Evolutionary conservation across 768 basidiomycete species (phyloP).

Genomic region (Calocybe gangraenosa): DNA sequence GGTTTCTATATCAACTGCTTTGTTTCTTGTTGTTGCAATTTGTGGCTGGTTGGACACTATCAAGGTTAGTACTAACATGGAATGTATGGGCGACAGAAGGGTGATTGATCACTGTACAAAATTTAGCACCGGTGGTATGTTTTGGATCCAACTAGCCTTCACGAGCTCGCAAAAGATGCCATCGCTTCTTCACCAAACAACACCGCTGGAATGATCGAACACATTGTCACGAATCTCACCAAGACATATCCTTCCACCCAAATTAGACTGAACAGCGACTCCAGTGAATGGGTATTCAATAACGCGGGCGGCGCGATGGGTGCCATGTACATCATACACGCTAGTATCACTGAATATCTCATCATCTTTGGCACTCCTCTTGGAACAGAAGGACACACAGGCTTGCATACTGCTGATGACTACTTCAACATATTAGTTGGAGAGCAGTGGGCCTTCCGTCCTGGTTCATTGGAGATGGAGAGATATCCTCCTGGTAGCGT

Average conservation of each 20-base stretch:
- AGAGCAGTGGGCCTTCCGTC: constrained; percentile 89
- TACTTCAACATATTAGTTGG: constrained; percentile 95
- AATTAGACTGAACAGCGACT: constrained; percentile 53
- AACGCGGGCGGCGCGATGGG: constrained; percentile 99
- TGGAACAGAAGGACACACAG: constrained; percentile 95
- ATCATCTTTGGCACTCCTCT: constrained; percentile 95
- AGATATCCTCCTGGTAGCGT: constrained; percentile 80
- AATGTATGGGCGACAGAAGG: neutral
- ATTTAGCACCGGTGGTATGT: constrained; percentile 66
- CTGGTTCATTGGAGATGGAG: constrained; percentile 84
- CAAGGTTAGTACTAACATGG: neutral
- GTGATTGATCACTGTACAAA: neutral
- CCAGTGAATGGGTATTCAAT: constrained; percentile 90
- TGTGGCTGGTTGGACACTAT: constrained; percentile 53
- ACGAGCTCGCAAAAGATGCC: constrained; percentile 71
- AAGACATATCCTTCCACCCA: constrained; percentile 57
- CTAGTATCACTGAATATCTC: constrained; percentile 94
- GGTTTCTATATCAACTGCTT: constrained; percentile 29
- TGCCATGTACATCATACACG: constrained; percentile 96
- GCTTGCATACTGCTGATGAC: constrained; percentile 93
- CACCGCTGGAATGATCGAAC: constrained; percentile 68
- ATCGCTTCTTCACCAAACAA: constrained; percentile 63
- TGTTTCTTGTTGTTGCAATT: constrained; percentile 31
- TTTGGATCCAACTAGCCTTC: constrained; percentile 67
- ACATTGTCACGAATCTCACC: constrained; percentile 81